A percentile compares a stretch with the other conserved stretches of the same genome.
phyloP scores from a whole-genome alignment of 1,284 basidiomycete genomes.

The Earliella scabrosa region DNA sequence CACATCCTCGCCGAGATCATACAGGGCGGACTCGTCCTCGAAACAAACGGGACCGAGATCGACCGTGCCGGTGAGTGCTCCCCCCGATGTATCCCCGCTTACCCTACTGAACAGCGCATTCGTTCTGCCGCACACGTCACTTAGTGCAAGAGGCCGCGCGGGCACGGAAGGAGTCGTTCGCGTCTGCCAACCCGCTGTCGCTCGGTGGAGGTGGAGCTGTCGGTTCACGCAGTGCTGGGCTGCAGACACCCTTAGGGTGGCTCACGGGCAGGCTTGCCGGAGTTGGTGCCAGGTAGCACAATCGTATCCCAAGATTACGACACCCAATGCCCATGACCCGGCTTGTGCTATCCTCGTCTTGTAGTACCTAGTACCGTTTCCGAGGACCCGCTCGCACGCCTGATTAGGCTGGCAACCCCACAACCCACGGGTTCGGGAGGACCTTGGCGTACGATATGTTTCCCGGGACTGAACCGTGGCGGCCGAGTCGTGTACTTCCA shows the following conservation, averaged over 20 bases:
- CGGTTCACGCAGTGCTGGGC: conserved; percentile 58
- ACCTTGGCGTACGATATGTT: not conserved
- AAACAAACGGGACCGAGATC: conserved; percentile 96
- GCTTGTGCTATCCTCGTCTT: not conserved
- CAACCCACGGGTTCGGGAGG: conserved; percentile 8
- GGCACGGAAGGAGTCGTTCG: conserved; percentile 74
- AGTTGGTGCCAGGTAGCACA: conserved; percentile 51
- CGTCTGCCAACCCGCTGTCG: conserved; percentile 77
- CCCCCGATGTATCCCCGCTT: conserved; percentile 6
- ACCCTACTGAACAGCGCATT: not conserved
- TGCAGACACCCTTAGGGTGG: conserved; percentile 81
- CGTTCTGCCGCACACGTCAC: not conserved
- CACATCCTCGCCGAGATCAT: conserved; percentile 95
- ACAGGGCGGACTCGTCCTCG: conserved; percentile 96
- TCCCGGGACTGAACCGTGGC: not conserved
- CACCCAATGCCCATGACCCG: not conserved
- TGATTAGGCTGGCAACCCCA: conserved; percentile 8
- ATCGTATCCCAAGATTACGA: conserved; percentile 1
- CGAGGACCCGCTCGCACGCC: conserved; percentile 14
- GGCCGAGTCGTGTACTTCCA: not conserved
- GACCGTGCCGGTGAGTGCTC: conserved; percentile 69
- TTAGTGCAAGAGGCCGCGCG: conserved; percentile 71
- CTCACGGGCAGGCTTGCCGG: conserved; percentile 74
- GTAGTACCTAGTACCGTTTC: conserved; percentile 10
- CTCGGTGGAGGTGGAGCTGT: conserved; percentile 61